Evolutionary conservation across 1,139 yeast genomes (phyloP), one percentile per base, ranked within the genome.

Genomic region (Candida sojae): DNA sequence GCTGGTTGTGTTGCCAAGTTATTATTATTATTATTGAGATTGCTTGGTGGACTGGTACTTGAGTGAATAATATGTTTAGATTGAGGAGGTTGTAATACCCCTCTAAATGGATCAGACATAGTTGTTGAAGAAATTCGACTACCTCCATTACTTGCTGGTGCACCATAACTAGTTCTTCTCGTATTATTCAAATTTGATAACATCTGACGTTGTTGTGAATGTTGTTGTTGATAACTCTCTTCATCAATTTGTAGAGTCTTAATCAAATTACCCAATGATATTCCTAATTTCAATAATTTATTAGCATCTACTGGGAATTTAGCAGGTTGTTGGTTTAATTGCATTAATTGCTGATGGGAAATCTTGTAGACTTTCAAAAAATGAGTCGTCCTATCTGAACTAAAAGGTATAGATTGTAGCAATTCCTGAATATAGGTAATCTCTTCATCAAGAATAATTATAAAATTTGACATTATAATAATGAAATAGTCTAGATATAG

Each of bases 211-310:
- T 50, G 56, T 42, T 55, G 58, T 21, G 40, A 31, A 21, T 43
- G 42, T 41, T 49, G 50, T 50, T 45, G 48, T 33, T 47, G 59
- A 44, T 60, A 60, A 46, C 57, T 53, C 36, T 71, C 75, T 51
- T 72, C 73, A 49, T 75, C 79, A 29, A 60, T 51, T 47, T 70
- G 70, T 39, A 68, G 61, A 11, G 75, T 61, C 51, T 71, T 73
- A 39, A 75, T 55, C 44, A 75, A 60, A 54, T 73, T 74, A 0
- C 80, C 80, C 30, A 75, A 62, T 35, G 78, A 73, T 26, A 75
- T 74, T 8, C 77, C 75, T 37, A 75, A 57, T 54, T 75, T 75
- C 41, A 75, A 59, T 35, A 75, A 60, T 53, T 73, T 73, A 53
- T 58, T 68, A 39, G 71, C 59, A 47, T 75, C 73, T 8, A 75